Base-by-base conservation (phyloP, 179 eudicot genomes). In the Heliamphora pulchella region DNA sequence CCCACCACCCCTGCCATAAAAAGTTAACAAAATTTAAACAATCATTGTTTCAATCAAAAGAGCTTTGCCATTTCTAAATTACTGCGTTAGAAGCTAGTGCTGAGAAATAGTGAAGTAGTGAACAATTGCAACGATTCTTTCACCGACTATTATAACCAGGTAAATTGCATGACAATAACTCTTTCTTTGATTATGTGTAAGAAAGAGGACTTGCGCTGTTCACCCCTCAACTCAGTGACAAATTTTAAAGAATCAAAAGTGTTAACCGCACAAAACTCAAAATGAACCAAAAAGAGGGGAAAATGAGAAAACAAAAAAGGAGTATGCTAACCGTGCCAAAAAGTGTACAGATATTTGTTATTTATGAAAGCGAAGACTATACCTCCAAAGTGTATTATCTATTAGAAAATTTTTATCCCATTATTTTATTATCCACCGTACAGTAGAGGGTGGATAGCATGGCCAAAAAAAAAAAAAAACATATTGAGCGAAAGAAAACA, bases 1-100 rank as follows among this genome's bases (percentile, higher is more conserved):
- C 44, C 69, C 83, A 67, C 1, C 11, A 20, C 44, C 69, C 83
- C 83, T 81, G 80, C 62, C 76, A 76, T 22, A 11, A 80, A 55
- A 66, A 6, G 20, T 57, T 11, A 10, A 43, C 22, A 50, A 1
- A 65, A 8, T 4, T 55, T 18, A 22, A 61, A 41, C 55, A 70
- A 46, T 70, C 74, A 46, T 44, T 47, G 11, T 63, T 14, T 50
- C 71, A 39, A 54, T 39, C 14, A 58, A 74, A 74, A 31, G 17
- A 55, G 47, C 76, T 51, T 72, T 13, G 31, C 13, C 61, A 41
- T 58, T 43, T 11, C n/a, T 11, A 67, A 39, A 13, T 41, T 67
- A 67, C 14, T 41, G 50, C 18, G 43, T 39, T 44, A 39, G 71
- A 67, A 41, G 71, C 43, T 41, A 11, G 43, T 48, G 15, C 44